These are phyloP conservation scores for Mycena chlorophos DNA, from an alignment of 768 basidiomycete species.

Conservation along the genomic window DNA sequence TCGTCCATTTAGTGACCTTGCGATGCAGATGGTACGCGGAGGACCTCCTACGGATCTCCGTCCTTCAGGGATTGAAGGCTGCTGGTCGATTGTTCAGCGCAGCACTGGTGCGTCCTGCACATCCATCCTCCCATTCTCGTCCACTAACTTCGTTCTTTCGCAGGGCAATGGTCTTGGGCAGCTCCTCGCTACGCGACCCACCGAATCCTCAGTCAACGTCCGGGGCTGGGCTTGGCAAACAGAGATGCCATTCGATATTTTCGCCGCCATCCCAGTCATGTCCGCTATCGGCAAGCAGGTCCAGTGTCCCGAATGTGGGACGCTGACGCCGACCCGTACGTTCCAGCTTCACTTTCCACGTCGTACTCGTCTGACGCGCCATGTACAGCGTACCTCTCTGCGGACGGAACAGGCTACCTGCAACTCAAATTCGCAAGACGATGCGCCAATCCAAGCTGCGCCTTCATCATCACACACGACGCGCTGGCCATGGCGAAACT, in stretches of 20 bases:
- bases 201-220: conserved; percentile 9
- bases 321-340: conserved; percentile 28
- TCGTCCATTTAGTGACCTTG: neutral
- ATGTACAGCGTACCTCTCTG: conserved; percentile 40
- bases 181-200: conserved; percentile 6
- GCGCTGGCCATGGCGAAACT: conserved; percentile 45
- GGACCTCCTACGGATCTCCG: conserved; percentile 28
- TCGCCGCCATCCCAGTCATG: conserved; percentile 15
- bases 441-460: conserved; percentile 38
- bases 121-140: neutral
- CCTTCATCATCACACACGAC: conserved; percentile 42
- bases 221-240: conserved; percentile 20
- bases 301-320: conserved; percentile 31
- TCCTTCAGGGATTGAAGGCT: conserved; percentile 23
- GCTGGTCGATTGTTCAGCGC: conserved; percentile 21
- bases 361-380: neutral
- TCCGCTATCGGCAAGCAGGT: conserved; percentile 24
- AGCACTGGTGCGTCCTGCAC: conserved; percentile 22
- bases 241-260: conserved; percentile 23
- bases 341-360: neutral
- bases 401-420: conserved; percentile 46
- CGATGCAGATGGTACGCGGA: conserved; percentile 33
- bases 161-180: conserved; percentile 3
- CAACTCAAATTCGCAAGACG: conserved; percentile 39
- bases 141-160: neutral